phyloP scores from a whole-genome alignment of 2,329 filamentous ascomycete genomes.

The Aspergillus eucalypticola region DNA sequence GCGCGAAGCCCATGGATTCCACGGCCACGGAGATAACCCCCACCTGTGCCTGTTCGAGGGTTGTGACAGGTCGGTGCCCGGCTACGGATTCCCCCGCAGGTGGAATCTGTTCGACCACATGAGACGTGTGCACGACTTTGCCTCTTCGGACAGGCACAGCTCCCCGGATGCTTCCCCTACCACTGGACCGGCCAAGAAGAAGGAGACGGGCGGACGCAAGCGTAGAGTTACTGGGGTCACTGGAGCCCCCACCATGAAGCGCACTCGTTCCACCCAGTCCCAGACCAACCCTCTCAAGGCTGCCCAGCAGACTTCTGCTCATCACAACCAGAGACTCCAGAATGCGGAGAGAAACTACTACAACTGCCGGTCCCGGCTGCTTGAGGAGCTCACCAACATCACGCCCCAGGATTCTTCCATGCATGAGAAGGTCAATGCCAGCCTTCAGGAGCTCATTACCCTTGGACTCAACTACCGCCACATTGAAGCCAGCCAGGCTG shows the following conservation, averaged over 20 bases:
- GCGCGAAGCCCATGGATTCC: conserved; percentile 92
- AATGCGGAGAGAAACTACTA: conserved; percentile 46
- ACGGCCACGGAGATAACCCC: conserved; percentile 90
- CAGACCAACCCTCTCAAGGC: conserved; percentile 38
- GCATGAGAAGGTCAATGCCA: conserved; percentile 48
- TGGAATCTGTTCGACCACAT: conserved; percentile 98
- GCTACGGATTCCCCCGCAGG: conserved; percentile 88
- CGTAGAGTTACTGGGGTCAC: conserved; percentile 40
- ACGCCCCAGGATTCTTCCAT: conserved; percentile 43
- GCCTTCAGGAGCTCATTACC: conserved; percentile 46
- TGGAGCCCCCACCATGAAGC: conserved; percentile 44
- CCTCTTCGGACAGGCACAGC: conserved; percentile 44
- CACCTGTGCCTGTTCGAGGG: conserved; percentile 85
- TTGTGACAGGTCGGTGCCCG: conserved; percentile 78
- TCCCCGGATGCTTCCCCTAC: conserved; percentile 43
- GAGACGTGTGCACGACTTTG: conserved; percentile 81
- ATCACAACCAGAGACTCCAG: conserved; percentile 43
- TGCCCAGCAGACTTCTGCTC: conserved; percentile 32
- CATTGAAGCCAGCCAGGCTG: conserved; percentile 44
- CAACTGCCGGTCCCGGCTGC: conserved; percentile 41
- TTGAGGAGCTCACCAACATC: conserved; percentile 43
- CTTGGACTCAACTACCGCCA: conserved; percentile 46
- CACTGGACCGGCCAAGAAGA: conserved; percentile 39
- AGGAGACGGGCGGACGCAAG: conserved; percentile 42
- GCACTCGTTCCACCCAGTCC: conserved; percentile 42